These are phyloP conservation scores for Fonsecaea erecta DNA, from an alignment of 2,329 filamentous ascomycete genomes.

Conservation along the genomic window DNA sequence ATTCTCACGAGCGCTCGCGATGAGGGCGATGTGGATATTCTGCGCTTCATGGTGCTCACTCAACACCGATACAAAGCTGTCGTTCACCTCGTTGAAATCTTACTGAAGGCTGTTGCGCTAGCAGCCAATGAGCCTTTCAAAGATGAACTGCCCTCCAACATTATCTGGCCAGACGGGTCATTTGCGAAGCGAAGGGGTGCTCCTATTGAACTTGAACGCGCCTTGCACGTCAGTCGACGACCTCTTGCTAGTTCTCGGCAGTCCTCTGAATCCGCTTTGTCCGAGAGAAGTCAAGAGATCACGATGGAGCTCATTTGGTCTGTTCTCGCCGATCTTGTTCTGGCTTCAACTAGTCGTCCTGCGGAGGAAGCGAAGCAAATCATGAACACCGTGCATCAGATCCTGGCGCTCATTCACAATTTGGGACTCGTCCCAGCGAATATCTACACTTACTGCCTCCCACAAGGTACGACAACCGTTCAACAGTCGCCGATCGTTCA, in stretches of 20 bases:
- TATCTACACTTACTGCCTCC: constrained; percentile 48
- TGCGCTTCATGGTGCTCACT: constrained; percentile 48
- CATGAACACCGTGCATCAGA: constrained; percentile 52
- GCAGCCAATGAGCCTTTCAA: constrained; percentile 27
- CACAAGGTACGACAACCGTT: constrained; percentile 39
- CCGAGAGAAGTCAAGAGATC: constrained; percentile 2
- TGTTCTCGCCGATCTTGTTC: constrained; percentile 42
- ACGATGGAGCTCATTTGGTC: constrained; percentile 26
- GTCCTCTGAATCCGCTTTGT: background rate
- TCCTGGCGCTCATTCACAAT: constrained; percentile 53
- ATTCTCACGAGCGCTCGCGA: constrained; percentile 42
- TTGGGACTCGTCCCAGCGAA: constrained; percentile 49
- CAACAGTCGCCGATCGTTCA: constrained; percentile 52
- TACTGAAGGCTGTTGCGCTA: constrained; percentile 46
- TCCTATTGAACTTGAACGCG: constrained; percentile 37
- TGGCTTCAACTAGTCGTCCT: constrained; percentile 47
- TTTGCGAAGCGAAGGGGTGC: constrained; percentile 40
- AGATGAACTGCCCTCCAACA: constrained; percentile 39
- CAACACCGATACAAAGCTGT: constrained; percentile 49
- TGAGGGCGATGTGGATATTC: constrained; percentile 43
- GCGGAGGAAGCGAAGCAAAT: constrained; percentile 44
- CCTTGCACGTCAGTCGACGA: constrained; percentile 14
- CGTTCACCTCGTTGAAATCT: constrained; percentile 44
- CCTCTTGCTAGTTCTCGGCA: background rate
- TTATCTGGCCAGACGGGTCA: constrained; percentile 38